Conservation (phyloP, 208 protist species). For the Trypanosomatidae sp. region DNA sequence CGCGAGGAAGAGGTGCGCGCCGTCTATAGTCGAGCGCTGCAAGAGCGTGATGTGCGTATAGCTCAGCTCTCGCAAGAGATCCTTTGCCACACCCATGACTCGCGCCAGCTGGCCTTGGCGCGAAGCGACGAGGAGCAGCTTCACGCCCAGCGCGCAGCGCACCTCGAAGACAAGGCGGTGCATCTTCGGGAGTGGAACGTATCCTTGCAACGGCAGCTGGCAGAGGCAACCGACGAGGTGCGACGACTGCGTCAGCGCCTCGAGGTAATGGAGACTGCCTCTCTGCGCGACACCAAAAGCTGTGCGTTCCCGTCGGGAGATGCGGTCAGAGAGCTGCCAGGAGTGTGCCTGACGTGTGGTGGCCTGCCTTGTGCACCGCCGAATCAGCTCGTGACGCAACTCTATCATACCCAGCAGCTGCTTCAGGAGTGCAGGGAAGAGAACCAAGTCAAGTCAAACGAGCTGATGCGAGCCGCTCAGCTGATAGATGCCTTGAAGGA, state of each 20-base stretch:
- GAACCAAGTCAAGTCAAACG: slow-evolving; percentile 8
- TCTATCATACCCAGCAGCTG: slow-evolving; percentile 10
- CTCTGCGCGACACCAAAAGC: not conserved
- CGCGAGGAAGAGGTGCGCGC: slow-evolving; percentile 42
- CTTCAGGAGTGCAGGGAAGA: slow-evolving; percentile 1
- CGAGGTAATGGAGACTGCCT: not conserved
- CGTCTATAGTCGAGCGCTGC: slow-evolving; percentile 41
- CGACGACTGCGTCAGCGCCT: slow-evolving; percentile 14
- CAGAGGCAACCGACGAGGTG: slow-evolving; percentile 1
- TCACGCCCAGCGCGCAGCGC: slow-evolving; percentile 3
- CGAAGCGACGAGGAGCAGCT: slow-evolving; percentile 19
- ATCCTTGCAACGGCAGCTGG: slow-evolving; percentile 21
- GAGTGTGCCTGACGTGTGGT: not conserved
- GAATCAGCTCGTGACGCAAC: slow-evolving; percentile 7
- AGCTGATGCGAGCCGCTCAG: slow-evolving; percentile 39
- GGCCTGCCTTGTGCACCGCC: slow-evolving; percentile 6
- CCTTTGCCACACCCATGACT: slow-evolving; percentile 22
- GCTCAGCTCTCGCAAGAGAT: slow-evolving; percentile 49
- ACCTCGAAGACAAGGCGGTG: slow-evolving; percentile 16
- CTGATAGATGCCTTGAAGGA: slow-evolving; percentile 53
- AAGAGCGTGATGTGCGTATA: slow-evolving; percentile 62
- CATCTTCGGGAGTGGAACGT: slow-evolving; percentile 23
- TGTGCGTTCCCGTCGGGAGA: not conserved
- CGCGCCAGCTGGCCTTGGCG: slow-evolving; percentile 5
- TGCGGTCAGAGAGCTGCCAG: not conserved